A percentile compares a stretch with the other conserved stretches of the same genome.
Evolutionary conservation across 73 alveolate genomes (phyloP).

Genomic region (Tetrahymena thermophila): DNA sequence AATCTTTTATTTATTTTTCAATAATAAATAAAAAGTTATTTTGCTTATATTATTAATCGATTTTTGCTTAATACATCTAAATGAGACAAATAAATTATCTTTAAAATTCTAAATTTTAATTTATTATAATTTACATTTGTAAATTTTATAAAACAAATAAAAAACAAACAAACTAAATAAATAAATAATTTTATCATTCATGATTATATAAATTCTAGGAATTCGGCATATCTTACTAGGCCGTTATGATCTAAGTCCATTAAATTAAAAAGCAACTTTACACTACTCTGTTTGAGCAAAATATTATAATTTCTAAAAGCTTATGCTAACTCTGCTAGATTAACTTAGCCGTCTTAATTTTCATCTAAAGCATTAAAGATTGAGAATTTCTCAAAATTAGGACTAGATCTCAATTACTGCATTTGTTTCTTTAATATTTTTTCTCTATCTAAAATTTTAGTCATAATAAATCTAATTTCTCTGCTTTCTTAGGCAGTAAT

Average conservation of each 20-base stretch:
- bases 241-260: background rate
- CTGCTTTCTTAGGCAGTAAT: background rate
- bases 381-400: background rate
- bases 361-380: background rate
- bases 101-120: too few relatives aligned
- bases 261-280: background rate
- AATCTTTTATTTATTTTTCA: too few relatives aligned
- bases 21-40: too few relatives aligned
- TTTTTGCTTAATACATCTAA: too few relatives aligned
- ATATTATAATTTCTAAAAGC: background rate
- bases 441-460: background rate
- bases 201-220: background rate
- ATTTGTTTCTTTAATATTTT: background rate
- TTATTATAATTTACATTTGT: too few relatives aligned
- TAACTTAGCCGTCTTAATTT: background rate
- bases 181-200: background rate
- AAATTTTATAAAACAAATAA: background rate
- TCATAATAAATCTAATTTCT: background rate
- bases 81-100: too few relatives aligned
- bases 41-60: too few relatives aligned
- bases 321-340: background rate
- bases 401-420: background rate
- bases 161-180: too few relatives aligned
- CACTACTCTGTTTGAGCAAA: background rate
- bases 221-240: background rate